Conservation (phyloP, 1,284 basidiomycete species). For the Ceratorhiza oryzae-sativae region DNA sequence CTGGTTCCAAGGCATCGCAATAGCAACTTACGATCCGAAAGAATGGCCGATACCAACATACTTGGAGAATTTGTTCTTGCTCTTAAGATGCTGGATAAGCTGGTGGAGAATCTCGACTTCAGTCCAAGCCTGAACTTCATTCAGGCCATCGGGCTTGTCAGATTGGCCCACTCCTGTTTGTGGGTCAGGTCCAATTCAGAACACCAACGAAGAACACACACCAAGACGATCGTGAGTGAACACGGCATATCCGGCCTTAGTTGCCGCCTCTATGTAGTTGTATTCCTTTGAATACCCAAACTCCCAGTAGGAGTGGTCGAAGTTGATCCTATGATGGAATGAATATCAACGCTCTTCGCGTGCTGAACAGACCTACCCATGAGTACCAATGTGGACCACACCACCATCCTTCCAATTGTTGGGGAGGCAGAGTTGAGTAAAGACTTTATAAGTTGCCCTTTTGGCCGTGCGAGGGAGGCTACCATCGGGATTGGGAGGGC, state of each 20-base stretch:
- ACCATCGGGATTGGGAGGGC: slow-evolving; percentile 12
- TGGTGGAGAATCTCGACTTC: slow-evolving; percentile 50
- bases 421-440: slow-evolving; percentile 43
- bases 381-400: slow-evolving; percentile 44
- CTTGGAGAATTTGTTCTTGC: slow-evolving; percentile 44
- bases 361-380: slow-evolving; percentile 44
- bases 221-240: slow-evolving; percentile 52
- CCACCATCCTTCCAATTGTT: slow-evolving; percentile 39
- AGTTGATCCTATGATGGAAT: slow-evolving; percentile 44
- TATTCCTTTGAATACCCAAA: slow-evolving; percentile 47
- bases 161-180: slow-evolving; percentile 46
- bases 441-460: slow-evolving; percentile 44
- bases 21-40: slow-evolving; percentile 49
- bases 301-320: slow-evolving; percentile 49
- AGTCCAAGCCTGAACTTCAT: slow-evolving; percentile 49
- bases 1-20: background rate
- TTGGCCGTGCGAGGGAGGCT: slow-evolving; percentile 6
- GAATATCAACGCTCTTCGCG: background rate
- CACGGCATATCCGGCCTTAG: slow-evolving; percentile 48
- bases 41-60: slow-evolving; percentile 50
- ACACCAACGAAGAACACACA: slow-evolving; percentile 30
- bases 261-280: slow-evolving; percentile 48
- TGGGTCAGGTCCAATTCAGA: background rate
- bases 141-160: slow-evolving; percentile 49
- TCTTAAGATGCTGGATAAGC: slow-evolving; percentile 47